Conservation (phyloP, 2,329 filamentous ascomycete species). For the Pseudogymnoascus sp. region DNA sequence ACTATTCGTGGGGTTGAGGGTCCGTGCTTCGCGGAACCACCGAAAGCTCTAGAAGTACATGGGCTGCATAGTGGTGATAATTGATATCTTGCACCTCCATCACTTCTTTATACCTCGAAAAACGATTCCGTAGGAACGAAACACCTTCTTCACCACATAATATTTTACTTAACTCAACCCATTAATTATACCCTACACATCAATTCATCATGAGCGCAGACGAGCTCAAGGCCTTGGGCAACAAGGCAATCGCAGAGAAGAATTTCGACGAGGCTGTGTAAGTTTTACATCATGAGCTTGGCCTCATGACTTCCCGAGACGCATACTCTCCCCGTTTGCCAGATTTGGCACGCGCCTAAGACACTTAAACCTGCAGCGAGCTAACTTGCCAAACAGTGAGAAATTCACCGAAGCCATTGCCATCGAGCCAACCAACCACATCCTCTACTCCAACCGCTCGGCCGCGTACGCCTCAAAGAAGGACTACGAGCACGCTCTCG, state of each 20-base stretch:
- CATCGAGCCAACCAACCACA: constrained; percentile 82
- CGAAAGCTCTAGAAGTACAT: constrained; percentile 21
- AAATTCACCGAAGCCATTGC: constrained; percentile 93
- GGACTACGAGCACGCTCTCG: constrained; percentile 75
- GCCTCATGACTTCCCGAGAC: neutral
- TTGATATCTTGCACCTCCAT: neutral
- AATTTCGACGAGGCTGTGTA: constrained; percentile 95
- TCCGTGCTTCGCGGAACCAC: constrained; percentile 13
- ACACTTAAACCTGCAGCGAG: neutral
- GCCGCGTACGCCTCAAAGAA: constrained; percentile 81
- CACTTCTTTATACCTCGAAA: constrained; percentile 1
- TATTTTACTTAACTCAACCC: neutral
- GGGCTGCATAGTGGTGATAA: neutral
- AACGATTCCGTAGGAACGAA: constrained; percentile 4
- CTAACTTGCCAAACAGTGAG: constrained; percentile 49
- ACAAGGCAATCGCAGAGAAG: constrained; percentile 97
- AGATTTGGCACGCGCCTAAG: constrained; percentile 7
- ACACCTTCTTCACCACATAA: constrained; percentile 3
- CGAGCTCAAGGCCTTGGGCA: constrained; percentile 93
- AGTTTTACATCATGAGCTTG: constrained; percentile 34
- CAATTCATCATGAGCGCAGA: constrained; percentile 39
- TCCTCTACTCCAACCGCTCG: constrained; percentile 96
- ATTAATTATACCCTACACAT: constrained; percentile 7
- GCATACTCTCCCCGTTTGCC: constrained; percentile 12
- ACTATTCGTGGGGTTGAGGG: constrained; percentile 6